Evolutionary conservation across 148 eudicot genomes (phyloP).

Genomic region (Salicornia ramosissima): DNA sequence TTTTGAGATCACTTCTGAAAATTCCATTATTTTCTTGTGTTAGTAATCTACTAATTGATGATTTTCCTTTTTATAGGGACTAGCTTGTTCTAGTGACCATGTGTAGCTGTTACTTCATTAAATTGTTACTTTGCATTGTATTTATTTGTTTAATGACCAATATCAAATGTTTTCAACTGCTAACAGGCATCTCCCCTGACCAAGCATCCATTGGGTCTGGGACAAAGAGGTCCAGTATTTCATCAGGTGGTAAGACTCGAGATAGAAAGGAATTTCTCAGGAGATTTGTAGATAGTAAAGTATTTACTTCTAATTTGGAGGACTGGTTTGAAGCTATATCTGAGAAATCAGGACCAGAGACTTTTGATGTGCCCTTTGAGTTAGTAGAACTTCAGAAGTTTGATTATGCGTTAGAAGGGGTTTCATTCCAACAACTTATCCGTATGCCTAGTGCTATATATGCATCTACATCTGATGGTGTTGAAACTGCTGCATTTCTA

Average conservation of each 20-base stretch:
- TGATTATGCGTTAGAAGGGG: constrained; percentile 89
- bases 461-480: constrained; percentile 72
- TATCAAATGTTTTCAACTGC: constrained; percentile 7
- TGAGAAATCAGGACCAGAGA: constrained; percentile 36
- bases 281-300: constrained; percentile 66
- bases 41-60: not conserved
- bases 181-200: constrained; percentile 72
- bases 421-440: constrained; percentile 81
- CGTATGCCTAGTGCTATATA: constrained; percentile 91
- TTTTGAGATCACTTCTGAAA: too few species aligned
- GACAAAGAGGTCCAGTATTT: constrained; percentile 66
- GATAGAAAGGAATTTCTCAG: constrained; percentile 71
- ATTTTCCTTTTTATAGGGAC: too few species aligned
- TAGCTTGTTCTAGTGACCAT: not conserved
- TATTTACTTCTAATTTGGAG: constrained; percentile 46
- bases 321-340: constrained; percentile 66
- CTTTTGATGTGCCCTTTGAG: constrained; percentile 82
- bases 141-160: not conserved
- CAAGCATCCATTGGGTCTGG: constrained; percentile 73
- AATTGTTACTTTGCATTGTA: not conserved
- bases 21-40: not conserved
- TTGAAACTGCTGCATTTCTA: constrained; percentile 61
- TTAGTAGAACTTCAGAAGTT: constrained; percentile 84
- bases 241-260: constrained; percentile 59
- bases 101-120: not conserved